phyloP scores from a whole-genome alignment of 352 stramenopile species.

The Globisporangium nodosum region DNA sequence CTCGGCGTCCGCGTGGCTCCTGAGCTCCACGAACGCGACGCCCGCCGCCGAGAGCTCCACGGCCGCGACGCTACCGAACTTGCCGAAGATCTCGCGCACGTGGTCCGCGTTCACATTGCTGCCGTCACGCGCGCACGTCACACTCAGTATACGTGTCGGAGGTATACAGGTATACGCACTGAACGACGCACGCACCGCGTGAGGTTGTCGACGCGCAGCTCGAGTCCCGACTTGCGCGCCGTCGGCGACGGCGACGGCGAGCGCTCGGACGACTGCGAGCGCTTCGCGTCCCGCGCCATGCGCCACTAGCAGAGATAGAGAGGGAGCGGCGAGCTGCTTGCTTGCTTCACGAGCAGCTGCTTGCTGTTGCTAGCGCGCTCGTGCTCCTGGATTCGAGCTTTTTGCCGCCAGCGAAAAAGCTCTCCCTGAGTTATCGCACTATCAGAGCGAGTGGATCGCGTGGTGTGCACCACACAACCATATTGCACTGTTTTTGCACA shows the following conservation, averaged over 20 bases:
- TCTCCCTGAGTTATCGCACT: too few relatives aligned
- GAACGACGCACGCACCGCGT: slow-evolving; percentile 28
- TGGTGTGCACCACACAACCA: too few relatives aligned
- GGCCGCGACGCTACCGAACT: slow-evolving; percentile 62
- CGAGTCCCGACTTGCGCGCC: slow-evolving; percentile 18
- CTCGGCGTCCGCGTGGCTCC: slow-evolving; percentile 39
- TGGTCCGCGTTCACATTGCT: slow-evolving; percentile 81
- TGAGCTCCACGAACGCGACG: slow-evolving; percentile 54
- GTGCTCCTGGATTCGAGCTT: too few relatives aligned
- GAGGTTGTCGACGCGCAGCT: slow-evolving; percentile 75
- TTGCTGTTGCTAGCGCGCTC: too few relatives aligned
- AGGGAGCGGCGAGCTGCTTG: too few relatives aligned
- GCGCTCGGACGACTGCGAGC: background rate
- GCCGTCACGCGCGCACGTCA: background rate
- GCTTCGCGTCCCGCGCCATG: background rate
- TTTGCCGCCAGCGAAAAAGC: too few relatives aligned
- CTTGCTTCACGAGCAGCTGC: too few relatives aligned
- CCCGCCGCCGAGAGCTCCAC: slow-evolving; percentile 45
- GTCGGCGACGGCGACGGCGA: slow-evolving; percentile 4
- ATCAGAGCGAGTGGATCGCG: too few relatives aligned
- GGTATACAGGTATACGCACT: background rate
- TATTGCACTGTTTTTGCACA: too few relatives aligned
- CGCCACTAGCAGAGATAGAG: too few relatives aligned
- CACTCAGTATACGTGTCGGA: background rate
- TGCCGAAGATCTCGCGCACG: slow-evolving; percentile 82